phyloP scores from a whole-genome alignment of 257 asterid genomes.

The Agastache rugosa region DNA sequence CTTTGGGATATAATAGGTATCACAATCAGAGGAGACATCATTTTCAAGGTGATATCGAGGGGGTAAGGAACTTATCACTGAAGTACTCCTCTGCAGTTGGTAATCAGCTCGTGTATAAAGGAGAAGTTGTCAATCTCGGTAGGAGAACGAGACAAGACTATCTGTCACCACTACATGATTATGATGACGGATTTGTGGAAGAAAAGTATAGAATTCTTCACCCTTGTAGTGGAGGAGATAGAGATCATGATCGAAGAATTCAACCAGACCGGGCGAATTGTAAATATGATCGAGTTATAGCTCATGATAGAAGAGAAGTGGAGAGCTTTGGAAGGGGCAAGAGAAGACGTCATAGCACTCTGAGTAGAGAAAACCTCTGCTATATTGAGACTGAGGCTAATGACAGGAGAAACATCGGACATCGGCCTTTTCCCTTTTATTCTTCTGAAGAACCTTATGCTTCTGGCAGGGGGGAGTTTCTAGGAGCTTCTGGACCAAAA shows the following conservation, averaged over 20 bases:
- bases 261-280: neutral
- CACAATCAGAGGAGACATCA: constrained; percentile 39
- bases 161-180: constrained; percentile 37
- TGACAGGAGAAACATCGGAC: constrained; percentile 38
- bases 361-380: constrained; percentile 34
- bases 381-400: constrained; percentile 36
- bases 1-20: constrained; percentile 35
- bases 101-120: constrained; percentile 36
- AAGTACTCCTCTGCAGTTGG: constrained; percentile 33
- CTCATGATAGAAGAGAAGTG: constrained; percentile 44
- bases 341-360: constrained; percentile 38
- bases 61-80: constrained; percentile 33
- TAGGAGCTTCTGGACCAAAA: constrained; percentile 31
- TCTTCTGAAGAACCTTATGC: constrained; percentile 36
- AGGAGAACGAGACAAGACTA: constrained; percentile 40
- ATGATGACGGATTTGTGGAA: constrained; percentile 29
- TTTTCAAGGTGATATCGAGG: constrained; percentile 36
- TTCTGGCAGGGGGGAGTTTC: constrained; percentile 35
- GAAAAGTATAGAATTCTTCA: constrained; percentile 41
- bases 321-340: constrained; percentile 41
- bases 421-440: constrained; percentile 33
- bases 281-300: constrained; percentile 39
- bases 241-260: constrained; percentile 25
- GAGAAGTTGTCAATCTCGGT: constrained; percentile 36
- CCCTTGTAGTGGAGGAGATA: constrained; percentile 35